Base-by-base conservation (phyloP, 1,139 yeast species). In the Scheffersomyces parashehatae region DNA sequence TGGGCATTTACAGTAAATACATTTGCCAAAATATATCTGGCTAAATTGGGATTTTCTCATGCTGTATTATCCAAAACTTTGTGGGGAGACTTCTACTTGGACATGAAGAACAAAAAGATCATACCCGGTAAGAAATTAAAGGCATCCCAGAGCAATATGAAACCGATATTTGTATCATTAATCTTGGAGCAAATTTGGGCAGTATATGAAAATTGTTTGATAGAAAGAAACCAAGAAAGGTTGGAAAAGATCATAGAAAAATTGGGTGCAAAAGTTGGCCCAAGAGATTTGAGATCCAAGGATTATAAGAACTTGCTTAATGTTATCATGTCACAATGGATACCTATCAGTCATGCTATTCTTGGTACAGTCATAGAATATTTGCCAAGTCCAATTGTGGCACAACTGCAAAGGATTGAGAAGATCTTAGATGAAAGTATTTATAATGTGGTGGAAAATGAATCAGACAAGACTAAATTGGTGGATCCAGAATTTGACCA, bases 1-100 rank as follows among this genome's bases (percentile, higher is more conserved):
- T 95, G 99, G 99, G 99, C 98, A 0, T 95, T 95, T 64, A 87
- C 90, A 40, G 74, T 95, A 33, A 82, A 88, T 46, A 96, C 95
- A 47, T 87, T 93, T 67, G 88, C 97, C 5, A 83, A 87, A 46
- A 82, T 95, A 34, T 89, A 89, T 59, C 95, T 86, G 67, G 81
- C 82, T 33, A 90, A 89, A 57, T 70, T 93, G 31, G 97, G 97
- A 0, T 86, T 93, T 53, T 87, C 89, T 49, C 83, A 90, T 48
- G 79, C 81, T 29, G 89, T 82, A 44, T 74, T 95, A 38, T 83
- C 86, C 48, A 88, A 88, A 57, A 90, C 93, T n/a, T 70, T 95
- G 3, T 95, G 99, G 99, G 99, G 99, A 28, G 97, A 93, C 58
- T 93, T 70, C 61, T 89, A 82, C 59, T 74, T 89, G 56, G 99